phyloP scores from a whole-genome alignment of 169 alveolate genomes.

The Cryptosporidium muris region DNA sequence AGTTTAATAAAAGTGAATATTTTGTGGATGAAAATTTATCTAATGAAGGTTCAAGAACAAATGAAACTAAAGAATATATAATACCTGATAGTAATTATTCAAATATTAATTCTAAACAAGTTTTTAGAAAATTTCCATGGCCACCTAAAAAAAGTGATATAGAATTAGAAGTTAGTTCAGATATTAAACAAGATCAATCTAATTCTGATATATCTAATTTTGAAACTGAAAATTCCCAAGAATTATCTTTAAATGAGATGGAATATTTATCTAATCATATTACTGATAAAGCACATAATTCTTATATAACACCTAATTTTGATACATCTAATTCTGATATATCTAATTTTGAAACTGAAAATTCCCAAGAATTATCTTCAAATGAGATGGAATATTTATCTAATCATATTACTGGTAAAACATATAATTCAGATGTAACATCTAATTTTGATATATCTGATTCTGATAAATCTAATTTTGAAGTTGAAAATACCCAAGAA shows the following conservation, averaged over 20 bases:
- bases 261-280: neutral
- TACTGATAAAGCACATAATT: neutral
- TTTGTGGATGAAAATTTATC: neutral
- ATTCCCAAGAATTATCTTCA: neutral
- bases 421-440: neutral
- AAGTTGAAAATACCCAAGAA: neutral
- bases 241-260: neutral
- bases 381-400: neutral
- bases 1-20: too few relatives aligned
- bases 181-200: neutral
- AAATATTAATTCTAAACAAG: too few relatives aligned
- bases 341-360: neutral
- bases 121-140: too few relatives aligned
- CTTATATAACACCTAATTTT: neutral
- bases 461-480: neutral
- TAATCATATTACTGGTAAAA: neutral
- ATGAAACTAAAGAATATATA: too few relatives aligned
- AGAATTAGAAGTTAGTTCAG: neutral
- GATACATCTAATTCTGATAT: neutral
- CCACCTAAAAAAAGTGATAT: neutral
- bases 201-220: neutral
- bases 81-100: too few relatives aligned
- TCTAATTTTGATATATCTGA: neutral
- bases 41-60: neutral
- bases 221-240: neutral